A percentile compares a stretch with the other conserved stretches of the same genome.
These are phyloP conservation scores for Gnetum montanum DNA, from an alignment of 75 land plant species.

Conservation along the genomic window DNA sequence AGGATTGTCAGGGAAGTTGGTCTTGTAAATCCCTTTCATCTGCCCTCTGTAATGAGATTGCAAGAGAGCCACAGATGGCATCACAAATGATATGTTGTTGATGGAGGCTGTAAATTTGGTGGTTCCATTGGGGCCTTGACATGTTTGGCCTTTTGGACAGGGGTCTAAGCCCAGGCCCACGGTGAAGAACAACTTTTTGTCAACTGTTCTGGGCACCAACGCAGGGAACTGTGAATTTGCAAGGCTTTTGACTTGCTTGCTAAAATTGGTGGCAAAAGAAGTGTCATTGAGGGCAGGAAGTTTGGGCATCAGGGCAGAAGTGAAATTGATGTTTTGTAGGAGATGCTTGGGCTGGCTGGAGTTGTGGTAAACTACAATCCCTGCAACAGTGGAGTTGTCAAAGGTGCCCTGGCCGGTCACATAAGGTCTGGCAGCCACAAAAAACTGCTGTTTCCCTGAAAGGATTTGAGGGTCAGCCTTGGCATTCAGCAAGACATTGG, in stretches of 20 bases:
- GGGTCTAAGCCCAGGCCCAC: conserved; percentile 37
- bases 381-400: conserved; percentile 7
- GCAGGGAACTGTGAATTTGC: conserved; percentile 27
- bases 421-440: conserved; percentile 15
- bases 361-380: not conserved
- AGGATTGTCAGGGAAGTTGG: conserved; percentile 24
- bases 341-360: not conserved
- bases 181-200: conserved; percentile 45
- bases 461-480: not conserved
- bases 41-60: conserved; percentile 28
- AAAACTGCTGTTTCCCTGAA: not conserved
- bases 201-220: conserved; percentile 29
- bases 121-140: conserved; percentile 37
- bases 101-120: conserved; percentile 34
- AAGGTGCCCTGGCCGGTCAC: conserved; percentile 4
- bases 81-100: conserved; percentile 47
- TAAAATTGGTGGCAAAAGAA: conserved; percentile 23
- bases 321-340: not conserved
- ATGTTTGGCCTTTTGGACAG: conserved; percentile 30
- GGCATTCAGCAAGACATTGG: conserved; percentile 19
- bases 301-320: conserved; percentile 12
- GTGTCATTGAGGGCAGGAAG: conserved; percentile 43
- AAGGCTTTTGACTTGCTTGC: conserved; percentile 19
- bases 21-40: conserved; percentile 15
- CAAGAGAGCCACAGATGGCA: conserved; percentile 35